Base-by-base conservation (phyloP, 192 early-diverging fungal genomes). In the Mortierella alpina region DNA sequence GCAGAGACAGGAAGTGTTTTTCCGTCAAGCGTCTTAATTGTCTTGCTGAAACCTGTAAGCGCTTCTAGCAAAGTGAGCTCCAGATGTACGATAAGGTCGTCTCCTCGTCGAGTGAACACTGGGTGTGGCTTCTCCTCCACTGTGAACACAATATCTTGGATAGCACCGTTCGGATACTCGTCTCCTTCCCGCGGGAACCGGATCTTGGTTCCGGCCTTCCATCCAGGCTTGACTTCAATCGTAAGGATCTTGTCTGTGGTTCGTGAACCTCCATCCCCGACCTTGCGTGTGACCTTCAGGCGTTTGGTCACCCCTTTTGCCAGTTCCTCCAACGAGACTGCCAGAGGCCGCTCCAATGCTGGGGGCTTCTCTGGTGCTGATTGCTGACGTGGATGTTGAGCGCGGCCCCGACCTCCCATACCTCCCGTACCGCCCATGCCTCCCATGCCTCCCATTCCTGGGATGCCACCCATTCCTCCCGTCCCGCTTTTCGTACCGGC, bases 121-220 rank as follows among this genome's bases (percentile, higher is more conserved):
- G 88, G 50, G 73, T 99, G 95, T 9, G 95, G 93, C 77, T 97
- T 97, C 76, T 97, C 96, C 75, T 97, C 94, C 20, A 99, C 49
- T 11, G 95, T 90, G 78, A 99, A 97, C 31, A 95, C 98, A 71
- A 99, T 91, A 82, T 98, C 97, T 78, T 99, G 96, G 6, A 89
- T 72, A 41, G 86, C 84, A 12, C 95, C 96, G 61, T 87, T 83
- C 53, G 92, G 89, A 10, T 92, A 63, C 67, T 97, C 95, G 79
- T 97, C 96, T 45, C 98, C 98, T 71, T 97, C 93, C 10, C 88
- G 90, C 6, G 91, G 85, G 85, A 95, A 99, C 22, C 91, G 92
- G 79, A 99, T 89, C 84, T 98, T 99, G 61, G 97, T 97, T 14
- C 97, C 98, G 7, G 95, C 94, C 84, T 99, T 98, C 96, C 97